These are phyloP conservation scores for Colletotrichum sp. DNA, from an alignment of 2,329 filamentous ascomycete genomes.

Conservation along the genomic window DNA sequence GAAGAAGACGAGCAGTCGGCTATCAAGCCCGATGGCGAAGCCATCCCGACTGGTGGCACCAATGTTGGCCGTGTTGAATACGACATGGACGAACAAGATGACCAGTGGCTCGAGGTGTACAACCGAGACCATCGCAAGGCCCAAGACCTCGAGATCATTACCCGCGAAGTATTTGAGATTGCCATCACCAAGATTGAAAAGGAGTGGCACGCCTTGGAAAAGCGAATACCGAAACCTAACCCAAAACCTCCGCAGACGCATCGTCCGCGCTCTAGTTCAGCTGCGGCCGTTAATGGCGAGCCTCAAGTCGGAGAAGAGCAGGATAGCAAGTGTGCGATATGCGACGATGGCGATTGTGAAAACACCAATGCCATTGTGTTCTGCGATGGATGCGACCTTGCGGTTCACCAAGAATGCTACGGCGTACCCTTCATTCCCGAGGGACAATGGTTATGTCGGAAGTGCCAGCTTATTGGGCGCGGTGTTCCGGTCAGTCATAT, in stretches of 20 bases:
- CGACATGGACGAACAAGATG: constrained; percentile 99
- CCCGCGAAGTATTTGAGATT: constrained; percentile 94
- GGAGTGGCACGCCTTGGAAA: constrained; percentile 96
- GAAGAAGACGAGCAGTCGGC: constrained; percentile 64
- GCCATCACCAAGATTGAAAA: constrained; percentile 99
- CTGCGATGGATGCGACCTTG: constrained; percentile 96
- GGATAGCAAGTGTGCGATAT: constrained; percentile 96
- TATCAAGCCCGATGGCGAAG: constrained; percentile 63
- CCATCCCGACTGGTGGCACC: constrained; percentile 48
- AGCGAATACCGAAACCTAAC: constrained; percentile 95
- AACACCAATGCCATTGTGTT: constrained; percentile 99
- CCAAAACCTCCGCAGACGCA: constrained; percentile 96
- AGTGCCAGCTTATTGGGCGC: constrained; percentile 93
- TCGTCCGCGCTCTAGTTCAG: constrained; percentile 88
- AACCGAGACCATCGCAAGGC: constrained; percentile 75
- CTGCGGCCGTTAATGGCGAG: constrained; percentile 94
- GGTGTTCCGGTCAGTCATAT: constrained; percentile 73
- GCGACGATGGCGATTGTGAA: constrained; percentile 98
- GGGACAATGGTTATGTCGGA: constrained; percentile 96
- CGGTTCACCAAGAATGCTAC: constrained; percentile 98
- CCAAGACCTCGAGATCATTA: constrained; percentile 80
- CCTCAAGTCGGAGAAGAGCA: constrained; percentile 88
- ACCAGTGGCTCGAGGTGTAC: constrained; percentile 89
- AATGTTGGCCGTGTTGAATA: constrained; percentile 88
- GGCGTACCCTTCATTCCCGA: constrained; percentile 98